Evolutionary conservation across 495 filamentous ascomycete species (phyloP).

Genomic region (Bombardia bombarda): DNA sequence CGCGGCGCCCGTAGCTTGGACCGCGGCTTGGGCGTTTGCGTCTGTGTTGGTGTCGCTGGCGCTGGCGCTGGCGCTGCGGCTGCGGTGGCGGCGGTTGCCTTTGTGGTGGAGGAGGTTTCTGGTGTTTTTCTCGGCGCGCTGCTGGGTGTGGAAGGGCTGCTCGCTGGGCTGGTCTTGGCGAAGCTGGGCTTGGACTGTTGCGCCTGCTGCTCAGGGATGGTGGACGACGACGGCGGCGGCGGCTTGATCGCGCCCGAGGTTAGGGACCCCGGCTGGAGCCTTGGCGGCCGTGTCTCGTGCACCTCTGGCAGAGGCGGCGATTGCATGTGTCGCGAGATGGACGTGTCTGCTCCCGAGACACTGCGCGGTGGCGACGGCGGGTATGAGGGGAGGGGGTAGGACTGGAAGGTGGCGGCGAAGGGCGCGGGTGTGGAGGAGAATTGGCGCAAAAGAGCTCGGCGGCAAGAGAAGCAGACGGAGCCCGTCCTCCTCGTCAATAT

Average conservation of each 20-base stretch:
- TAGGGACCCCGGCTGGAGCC: slow-evolving; percentile 12
- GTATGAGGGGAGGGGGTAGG: slow-evolving; percentile 55
- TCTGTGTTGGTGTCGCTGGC: not conserved
- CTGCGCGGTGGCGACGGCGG: slow-evolving; percentile 60
- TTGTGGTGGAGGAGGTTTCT: not conserved
- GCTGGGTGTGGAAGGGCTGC: too few species aligned
- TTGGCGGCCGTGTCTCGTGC: slow-evolving; percentile 46
- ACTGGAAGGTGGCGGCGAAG: slow-evolving; percentile 60
- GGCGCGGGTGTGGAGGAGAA: slow-evolving; percentile 56
- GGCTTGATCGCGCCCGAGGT: not conserved
- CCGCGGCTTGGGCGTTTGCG: slow-evolving; percentile 25
- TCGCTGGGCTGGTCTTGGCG: too few species aligned
- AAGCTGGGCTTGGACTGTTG: slow-evolving; percentile 47
- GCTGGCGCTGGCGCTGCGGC: not conserved
- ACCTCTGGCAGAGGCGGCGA: slow-evolving; percentile 32
- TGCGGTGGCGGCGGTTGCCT: too few species aligned
- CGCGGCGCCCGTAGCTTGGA: slow-evolving; percentile 64
- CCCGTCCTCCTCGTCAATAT: slow-evolving; percentile 14
- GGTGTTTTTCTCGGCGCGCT: too few species aligned
- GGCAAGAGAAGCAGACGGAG: slow-evolving; percentile 22
- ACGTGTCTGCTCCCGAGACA: slow-evolving; percentile 56
- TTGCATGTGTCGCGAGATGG: slow-evolving; percentile 49
- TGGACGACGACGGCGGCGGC: not conserved
- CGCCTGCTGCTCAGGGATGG: slow-evolving; percentile 52
- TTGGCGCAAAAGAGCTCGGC: slow-evolving; percentile 34